Evolutionary conservation across 2,329 filamentous ascomycete species (phyloP), one percentile per base, ranked within the genome.

Genomic region (Daldinia sp.): DNA sequence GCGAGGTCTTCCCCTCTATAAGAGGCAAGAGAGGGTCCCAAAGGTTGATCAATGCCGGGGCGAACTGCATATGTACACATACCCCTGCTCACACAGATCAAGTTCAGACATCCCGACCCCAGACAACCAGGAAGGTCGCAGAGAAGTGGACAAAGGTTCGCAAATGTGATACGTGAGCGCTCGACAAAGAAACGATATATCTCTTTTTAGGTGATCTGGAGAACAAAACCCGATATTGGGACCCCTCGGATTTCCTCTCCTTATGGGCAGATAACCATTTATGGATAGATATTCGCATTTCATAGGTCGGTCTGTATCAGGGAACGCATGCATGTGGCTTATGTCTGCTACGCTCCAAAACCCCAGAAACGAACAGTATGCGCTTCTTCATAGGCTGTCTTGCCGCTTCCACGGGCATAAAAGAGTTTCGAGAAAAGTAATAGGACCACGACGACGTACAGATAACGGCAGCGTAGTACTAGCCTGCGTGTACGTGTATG

Each of bases 371-470:
- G 45, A 47, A 45, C n/a, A 21, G 23, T 37, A 30, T 47, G n/a
- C 27, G 37, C 10, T 17, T 53, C 45, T 23, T 64, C 32, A 66
- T 64, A 66, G 64, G 64, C 27, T 32, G 35, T 47, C 47, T 58
- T 64, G 64, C 60, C 61, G 57, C 64, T 61, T 60, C 58, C 23
- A 52, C 32, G 37, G 29, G 39, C 29, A 39, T 55, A 17, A 67
- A n/a, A 37, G 50, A 47, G 61, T 62, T 64, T 62, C 55, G 55
- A 60, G 45, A 23, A 60, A 47, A 56, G 61, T 58, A 64, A 64
- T 51, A 45, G 21, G 61, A 29, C 64, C 57, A 64, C 64, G 58
- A 64, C 61, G 35, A 56, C 61, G 34, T 54, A 67, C 61, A 67
- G 60, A 50, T 35, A 59, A 64, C 11, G 54, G 50, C 39, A 50